Conservation (phyloP, 176 grass and related monocot species). For the Rhynchospora tenuis region DNA sequence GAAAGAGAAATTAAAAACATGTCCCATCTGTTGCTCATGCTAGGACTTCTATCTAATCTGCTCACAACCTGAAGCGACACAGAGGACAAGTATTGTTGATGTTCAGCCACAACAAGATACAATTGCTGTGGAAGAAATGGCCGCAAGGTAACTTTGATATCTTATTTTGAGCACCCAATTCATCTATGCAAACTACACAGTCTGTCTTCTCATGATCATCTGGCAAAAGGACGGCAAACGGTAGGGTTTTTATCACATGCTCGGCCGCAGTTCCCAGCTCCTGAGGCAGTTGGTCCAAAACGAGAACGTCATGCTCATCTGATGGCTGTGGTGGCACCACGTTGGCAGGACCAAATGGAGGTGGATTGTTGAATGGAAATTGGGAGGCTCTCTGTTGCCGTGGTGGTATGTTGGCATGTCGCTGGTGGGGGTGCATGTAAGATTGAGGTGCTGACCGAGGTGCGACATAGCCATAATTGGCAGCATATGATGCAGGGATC, state of each 20-base stretch:
- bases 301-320: no score
- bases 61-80: slow-evolving; percentile 58
- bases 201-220: background rate
- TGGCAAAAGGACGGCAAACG: slow-evolving; percentile 14
- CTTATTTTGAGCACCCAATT: slow-evolving; percentile 6
- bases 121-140: slow-evolving; percentile 49
- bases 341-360: no score
- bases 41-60: slow-evolving; percentile 16
- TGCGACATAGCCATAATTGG: no score
- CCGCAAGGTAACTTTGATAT: slow-evolving; percentile 40
- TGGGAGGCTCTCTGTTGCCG: no score
- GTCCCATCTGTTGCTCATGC: background rate
- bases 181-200: slow-evolving; percentile 55
- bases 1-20: no score
- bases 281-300: no score
- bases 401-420: no score
- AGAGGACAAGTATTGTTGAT: slow-evolving; percentile 48
- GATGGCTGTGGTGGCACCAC: no score
- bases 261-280: slow-evolving; percentile 17
- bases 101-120: slow-evolving; percentile 52
- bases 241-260: slow-evolving; percentile 31
- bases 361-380: no score
- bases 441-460: no score
- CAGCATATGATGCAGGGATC: no score
- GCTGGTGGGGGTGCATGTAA: no score